Conservation (phyloP, 2,329 filamentous ascomycete species). For the Colletotrichum liaoningense region DNA sequence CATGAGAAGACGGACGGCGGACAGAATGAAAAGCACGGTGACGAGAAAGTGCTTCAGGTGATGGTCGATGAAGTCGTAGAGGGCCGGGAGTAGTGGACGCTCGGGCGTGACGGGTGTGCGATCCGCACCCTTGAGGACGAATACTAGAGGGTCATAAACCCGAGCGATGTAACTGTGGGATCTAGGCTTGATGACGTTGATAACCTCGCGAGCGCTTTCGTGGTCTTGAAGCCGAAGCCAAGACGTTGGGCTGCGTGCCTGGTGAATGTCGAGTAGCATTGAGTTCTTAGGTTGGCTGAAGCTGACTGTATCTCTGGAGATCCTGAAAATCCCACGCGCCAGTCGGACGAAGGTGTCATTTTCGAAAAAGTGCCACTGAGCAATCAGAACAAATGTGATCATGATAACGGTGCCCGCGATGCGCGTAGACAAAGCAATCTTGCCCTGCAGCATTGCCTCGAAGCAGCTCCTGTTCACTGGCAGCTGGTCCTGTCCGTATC, state of each 20-base stretch:
- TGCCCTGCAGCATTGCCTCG: conserved; percentile 72
- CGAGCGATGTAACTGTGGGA: conserved; percentile 78
- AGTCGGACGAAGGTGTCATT: conserved; percentile 58
- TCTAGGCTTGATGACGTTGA: conserved; percentile 78
- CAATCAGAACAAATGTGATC: conserved; percentile 76
- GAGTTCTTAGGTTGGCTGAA: conserved; percentile 43
- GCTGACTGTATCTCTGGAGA: conserved; percentile 43
- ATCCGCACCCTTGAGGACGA: conserved; percentile 77
- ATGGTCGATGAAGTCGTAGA: conserved; percentile 76
- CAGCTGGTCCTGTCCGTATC: conserved; percentile 46
- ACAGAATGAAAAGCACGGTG: conserved; percentile 71
- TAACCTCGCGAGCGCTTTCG: conserved; percentile 80
- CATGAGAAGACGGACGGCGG: conserved; percentile 76
- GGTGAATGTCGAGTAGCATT: conserved; percentile 72
- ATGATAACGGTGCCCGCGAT: conserved; percentile 81
- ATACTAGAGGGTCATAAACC: conserved; percentile 80
- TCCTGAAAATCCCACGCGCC: conserved; percentile 47
- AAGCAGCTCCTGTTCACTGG: conserved; percentile 60
- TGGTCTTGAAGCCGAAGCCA: conserved; percentile 85
- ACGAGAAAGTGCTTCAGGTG: conserved; percentile 70
- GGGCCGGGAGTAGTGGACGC: conserved; percentile 64
- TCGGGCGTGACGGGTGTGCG: conserved; percentile 66
- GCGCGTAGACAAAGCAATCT: conserved; percentile 75
- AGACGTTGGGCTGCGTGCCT: conserved; percentile 79
- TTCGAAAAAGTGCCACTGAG: conserved; percentile 84